Evolutionary conservation across 2,329 filamentous ascomycete species (phyloP), one percentile per base, ranked within the genome.

Genomic region (Exophiala sp.): DNA sequence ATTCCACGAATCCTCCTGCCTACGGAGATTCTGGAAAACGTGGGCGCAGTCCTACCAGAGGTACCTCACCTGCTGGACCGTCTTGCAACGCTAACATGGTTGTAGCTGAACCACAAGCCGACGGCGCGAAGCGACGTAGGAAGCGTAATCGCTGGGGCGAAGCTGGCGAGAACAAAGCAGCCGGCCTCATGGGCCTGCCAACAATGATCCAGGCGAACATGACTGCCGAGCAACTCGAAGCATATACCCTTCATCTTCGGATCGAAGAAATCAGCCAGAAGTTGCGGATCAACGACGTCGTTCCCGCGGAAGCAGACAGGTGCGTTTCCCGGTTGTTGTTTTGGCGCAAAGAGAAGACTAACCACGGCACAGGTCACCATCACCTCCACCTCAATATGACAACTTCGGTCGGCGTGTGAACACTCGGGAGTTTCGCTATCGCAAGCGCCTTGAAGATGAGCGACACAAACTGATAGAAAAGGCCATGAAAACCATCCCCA

Each of bases 191-290:
- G 90, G 93, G 93, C 50, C 78, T 98, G 60, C 89, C 93, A 22
- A 98, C 93, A 13, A 88, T 91, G 65, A 97, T 98, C 68, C 83
- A 91, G 70, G 89, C 90, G 57, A 90, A 91, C 72, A 98, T 98
- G 89, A 98, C 93, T 48, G 91, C 85, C 66, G 93, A 98, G 72
- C 93, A 98, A 77, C 81, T 97, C 48, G 93, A 98, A 68, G 93
- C 93, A 16, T 98, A 98, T 68, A 93, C 90, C 18, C 76, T 97
- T 60, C 91, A 98, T 72, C 75, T 98, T 65, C 88, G 93, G 65
- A 97, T 98, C 65, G 91, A 98, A 70, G 93, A 98, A 72, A 98
- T 98, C 65, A 97, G 89, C 67, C 91, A 98, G 74, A 98, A 98
- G 79, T 82, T 98, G 61, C 86, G 91, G 65, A 98, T 98, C 70